Evolutionary conservation across 768 basidiomycete species (phyloP), one percentile per base, ranked within the genome.

Genomic region (Trametes coccinea): DNA sequence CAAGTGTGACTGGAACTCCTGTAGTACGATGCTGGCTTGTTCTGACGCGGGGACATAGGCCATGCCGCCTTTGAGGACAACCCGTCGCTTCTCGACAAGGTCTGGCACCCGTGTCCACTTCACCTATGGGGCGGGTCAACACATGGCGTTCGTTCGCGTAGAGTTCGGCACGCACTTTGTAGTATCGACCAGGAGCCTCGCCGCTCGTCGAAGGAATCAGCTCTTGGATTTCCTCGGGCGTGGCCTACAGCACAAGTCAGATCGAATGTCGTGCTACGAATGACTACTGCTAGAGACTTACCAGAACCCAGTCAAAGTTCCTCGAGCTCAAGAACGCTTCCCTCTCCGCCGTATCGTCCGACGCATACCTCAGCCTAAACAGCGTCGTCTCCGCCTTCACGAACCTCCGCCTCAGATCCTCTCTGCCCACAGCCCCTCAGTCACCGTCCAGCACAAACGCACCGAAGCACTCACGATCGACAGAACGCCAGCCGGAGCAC

Each of bases 31-130:
- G 69, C 90, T 93, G 14, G 92, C 88, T 69, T 90, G 85, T 64
- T 93, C 87, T 53, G 77, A 78, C 51, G 76, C 79, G 14, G 91
- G 88, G 14, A 98, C 94, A 68, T 92, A 98, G n/a, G 95, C 95
- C 80, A 86, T 87, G 1, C 95, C 96, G 5, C 77, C 80, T 61
- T 80, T 81, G 41, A 99, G 76, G 62, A 92, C 85, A 0, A 98
- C 92, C 47, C 80, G 82, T 17, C 96, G 80, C 69, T 82, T 85
- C 62, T 89, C 89, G 7, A 99, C 90, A 1, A 99, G 83, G 73
- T 97, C 94, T 5, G 93, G 93, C 2, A 98, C 95, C 63, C 89
- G 87, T 11, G 90, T 95, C 97, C 97, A 99, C 73, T 84, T 88
- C n/a, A 98, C 95, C 95, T 97, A 50, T 2, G 6, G 30, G 40